A percentile compares a stretch with the other conserved stretches of the same genome.
phyloP scores from a whole-genome alignment of 2,329 filamentous ascomycete genomes.

The Aspergillus flavus region DNA sequence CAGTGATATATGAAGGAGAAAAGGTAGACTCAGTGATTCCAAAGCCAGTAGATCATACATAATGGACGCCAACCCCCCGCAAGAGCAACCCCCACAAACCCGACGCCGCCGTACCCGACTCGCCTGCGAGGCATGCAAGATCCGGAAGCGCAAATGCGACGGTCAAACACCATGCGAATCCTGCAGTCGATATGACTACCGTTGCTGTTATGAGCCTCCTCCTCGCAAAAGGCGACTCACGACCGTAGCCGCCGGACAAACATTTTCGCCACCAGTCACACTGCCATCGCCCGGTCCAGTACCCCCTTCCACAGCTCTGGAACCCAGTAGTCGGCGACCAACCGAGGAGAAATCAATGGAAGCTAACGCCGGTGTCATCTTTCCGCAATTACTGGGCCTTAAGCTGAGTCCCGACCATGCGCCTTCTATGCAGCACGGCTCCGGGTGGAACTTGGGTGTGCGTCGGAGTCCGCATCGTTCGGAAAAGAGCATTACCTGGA shows the following conservation, averaged over 20 bases:
- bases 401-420: neutral
- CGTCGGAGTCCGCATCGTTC: neutral
- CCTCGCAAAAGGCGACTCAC: neutral
- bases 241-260: neutral
- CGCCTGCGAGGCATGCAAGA: conserved; percentile 16
- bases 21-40: neutral
- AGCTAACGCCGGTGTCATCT: neutral
- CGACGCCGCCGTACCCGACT: neutral
- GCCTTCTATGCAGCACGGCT: neutral
- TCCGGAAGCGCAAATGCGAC: conserved; percentile 12
- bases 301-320: neutral
- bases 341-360: conserved; percentile 1
- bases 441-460: conserved; percentile 10
- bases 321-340: neutral
- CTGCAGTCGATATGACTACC: neutral
- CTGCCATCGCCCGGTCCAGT: neutral
- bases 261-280: neutral
- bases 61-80: neutral
- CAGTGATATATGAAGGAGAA: neutral
- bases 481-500: conserved; percentile 6
- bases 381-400: conserved; percentile 1
- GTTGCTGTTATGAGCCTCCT: neutral
- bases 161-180: conserved; percentile 9
- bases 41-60: neutral
- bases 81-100: neutral